These are phyloP conservation scores for Hortaea werneckii DNA, from an alignment of 2,329 filamentous ascomycete species.

Conservation along the genomic window DNA sequence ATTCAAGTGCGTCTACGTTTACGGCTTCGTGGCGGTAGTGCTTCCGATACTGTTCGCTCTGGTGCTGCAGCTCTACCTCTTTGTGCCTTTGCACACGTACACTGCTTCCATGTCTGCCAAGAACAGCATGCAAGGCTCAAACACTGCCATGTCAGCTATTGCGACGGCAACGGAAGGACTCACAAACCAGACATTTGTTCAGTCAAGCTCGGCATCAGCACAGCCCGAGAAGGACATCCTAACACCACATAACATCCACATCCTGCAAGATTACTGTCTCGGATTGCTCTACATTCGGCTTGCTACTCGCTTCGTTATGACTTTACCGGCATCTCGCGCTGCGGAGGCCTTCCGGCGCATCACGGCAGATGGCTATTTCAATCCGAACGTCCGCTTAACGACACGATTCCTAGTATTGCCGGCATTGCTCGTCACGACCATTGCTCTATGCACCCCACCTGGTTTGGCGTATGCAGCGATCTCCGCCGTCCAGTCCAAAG, in stretches of 20 bases:
- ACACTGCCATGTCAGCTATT: background rate
- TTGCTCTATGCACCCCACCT: constrained; percentile 57
- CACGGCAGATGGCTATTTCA: constrained; percentile 58
- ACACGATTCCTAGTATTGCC: constrained; percentile 84
- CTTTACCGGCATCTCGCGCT: constrained; percentile 59
- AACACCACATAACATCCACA: constrained; percentile 61
- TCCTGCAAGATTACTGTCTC: constrained; percentile 90
- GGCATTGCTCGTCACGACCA: constrained; percentile 48
- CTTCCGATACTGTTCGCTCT: constrained; percentile 72
- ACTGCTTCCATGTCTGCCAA: constrained; percentile 27
- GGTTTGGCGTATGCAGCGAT: constrained; percentile 46
- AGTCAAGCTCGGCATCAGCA: background rate
- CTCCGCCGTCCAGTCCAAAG: constrained; percentile 2
- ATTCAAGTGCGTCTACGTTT: constrained; percentile 60
- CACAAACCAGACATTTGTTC: background rate
- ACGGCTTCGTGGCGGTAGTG: constrained; percentile 62
- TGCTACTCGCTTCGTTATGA: constrained; percentile 56
- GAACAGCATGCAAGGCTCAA: constrained; percentile 10
- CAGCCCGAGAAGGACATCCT: constrained; percentile 10
- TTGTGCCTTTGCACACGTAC: constrained; percentile 78
- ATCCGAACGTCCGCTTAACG: constrained; percentile 67
- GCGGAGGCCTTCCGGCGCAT: constrained; percentile 65
- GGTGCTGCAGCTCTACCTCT: constrained; percentile 76
- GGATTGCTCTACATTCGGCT: constrained; percentile 86
- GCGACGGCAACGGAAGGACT: background rate